A percentile compares a stretch with the other conserved stretches of the same genome.
phyloP scores from a whole-genome alignment of 352 stramenopile species.

The Globisporangium spiculum region DNA sequence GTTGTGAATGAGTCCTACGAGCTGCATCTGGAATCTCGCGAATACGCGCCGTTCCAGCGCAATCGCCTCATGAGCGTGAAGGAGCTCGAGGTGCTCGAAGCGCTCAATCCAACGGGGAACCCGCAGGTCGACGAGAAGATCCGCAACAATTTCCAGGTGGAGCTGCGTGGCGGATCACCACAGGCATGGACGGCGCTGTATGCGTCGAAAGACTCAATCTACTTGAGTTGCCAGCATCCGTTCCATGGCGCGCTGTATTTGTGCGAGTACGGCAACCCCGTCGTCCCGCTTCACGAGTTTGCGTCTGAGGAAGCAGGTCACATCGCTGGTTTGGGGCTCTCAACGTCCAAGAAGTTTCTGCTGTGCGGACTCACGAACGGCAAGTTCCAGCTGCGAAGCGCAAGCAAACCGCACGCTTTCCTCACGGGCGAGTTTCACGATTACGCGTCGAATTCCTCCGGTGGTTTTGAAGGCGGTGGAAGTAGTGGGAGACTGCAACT shows the following conservation, averaged over 20 bases:
- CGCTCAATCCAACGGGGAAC: constrained; percentile 36
- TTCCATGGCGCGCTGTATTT: constrained; percentile 36
- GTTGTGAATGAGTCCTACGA: constrained; percentile 50
- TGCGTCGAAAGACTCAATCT: constrained; percentile 33
- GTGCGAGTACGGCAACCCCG: constrained; percentile 27
- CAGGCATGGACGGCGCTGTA: constrained; percentile 46
- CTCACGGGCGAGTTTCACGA: constrained; percentile 83
- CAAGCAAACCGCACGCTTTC: constrained; percentile 51
- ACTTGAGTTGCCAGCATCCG: constrained; percentile 43
- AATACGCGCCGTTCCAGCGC: constrained; percentile 44
- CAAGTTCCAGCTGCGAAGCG: constrained; percentile 72
- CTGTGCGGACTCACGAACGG: constrained; percentile 77
- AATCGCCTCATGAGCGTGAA: constrained; percentile 44
- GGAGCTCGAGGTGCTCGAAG: constrained; percentile 46
- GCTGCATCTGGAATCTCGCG: constrained; percentile 36
- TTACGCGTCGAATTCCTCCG: constrained; percentile 14
- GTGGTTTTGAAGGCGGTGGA: not conserved
- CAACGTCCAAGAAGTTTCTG: constrained; percentile 60
- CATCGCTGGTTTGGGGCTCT: constrained; percentile 43
- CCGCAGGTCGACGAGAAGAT: constrained; percentile 48
- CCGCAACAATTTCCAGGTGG: constrained; percentile 45
- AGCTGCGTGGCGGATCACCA: constrained; percentile 21
- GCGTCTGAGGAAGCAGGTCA: constrained; percentile 33
- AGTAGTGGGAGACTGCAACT: constrained; percentile 26
- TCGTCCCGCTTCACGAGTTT: constrained; percentile 34